phyloP scores from a whole-genome alignment of 768 basidiomycete species.

The Lactarius hengduanensis region DNA sequence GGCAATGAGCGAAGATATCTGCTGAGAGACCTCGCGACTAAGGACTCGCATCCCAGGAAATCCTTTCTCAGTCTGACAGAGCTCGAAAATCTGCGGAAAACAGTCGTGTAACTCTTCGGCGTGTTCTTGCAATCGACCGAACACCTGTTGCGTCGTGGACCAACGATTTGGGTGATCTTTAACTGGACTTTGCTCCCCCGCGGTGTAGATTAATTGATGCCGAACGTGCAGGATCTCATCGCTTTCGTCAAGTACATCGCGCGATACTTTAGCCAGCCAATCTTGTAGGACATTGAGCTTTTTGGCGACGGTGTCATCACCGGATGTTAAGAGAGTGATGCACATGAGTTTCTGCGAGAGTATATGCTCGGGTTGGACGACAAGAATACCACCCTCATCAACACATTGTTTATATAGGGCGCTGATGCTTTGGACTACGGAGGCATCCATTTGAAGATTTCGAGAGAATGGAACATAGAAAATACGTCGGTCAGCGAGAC shows the following conservation, averaged over 20 bases:
- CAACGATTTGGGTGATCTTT: conserved; percentile 46
- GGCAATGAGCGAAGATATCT: conserved; percentile 3
- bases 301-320: not conserved
- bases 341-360: conserved; percentile 50
- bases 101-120: conserved; percentile 4
- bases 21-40: not conserved
- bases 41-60: conserved; percentile 14
- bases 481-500: conserved; percentile 46
- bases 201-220: conserved; percentile 51
- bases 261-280: not conserved
- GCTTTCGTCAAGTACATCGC: conserved; percentile 20
- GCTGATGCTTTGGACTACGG: conserved; percentile 32
- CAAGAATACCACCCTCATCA: conserved; percentile 41
- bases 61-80: not conserved
- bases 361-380: conserved; percentile 54
- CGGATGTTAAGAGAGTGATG: conserved; percentile 31
- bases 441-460: conserved; percentile 31
- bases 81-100: conserved; percentile 4
- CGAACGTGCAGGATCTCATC: conserved; percentile 43
- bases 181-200: conserved; percentile 38
- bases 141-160: conserved; percentile 41
- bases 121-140: conserved; percentile 34
- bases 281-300: not conserved
- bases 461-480: conserved; percentile 53
- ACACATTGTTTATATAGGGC: conserved; percentile 41